A percentile compares a stretch with the other conserved stretches of the same genome.
These are phyloP conservation scores for Rutstroemia sp. DNA, from an alignment of 2,329 filamentous ascomycete species.

Conservation along the genomic window DNA sequence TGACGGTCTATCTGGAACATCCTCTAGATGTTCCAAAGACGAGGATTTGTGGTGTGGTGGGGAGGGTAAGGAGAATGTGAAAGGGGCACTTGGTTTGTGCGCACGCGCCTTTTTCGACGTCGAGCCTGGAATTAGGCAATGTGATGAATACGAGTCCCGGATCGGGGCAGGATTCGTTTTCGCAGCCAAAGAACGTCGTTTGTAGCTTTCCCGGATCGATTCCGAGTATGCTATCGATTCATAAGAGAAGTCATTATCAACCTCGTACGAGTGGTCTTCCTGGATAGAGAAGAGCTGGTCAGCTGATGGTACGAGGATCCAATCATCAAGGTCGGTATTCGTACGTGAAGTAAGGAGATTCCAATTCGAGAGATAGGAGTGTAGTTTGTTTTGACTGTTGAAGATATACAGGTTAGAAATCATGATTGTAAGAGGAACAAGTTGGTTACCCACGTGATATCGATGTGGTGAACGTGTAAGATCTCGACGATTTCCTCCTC, in stretches of 20 bases:
- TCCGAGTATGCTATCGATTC: not conserved
- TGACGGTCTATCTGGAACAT: not conserved
- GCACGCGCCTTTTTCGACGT: not conserved
- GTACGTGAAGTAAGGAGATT: slow-evolving; percentile 5
- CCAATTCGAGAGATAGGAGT: slow-evolving; percentile 4
- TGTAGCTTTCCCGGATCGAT: not conserved
- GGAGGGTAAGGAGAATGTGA: not conserved
- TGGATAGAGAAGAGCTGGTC: not conserved
- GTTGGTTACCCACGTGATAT: slow-evolving; percentile 2
- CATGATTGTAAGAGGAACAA: not conserved
- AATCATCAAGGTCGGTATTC: not conserved
- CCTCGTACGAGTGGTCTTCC: not conserved
- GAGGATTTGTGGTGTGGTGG: not conserved
- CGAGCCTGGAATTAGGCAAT: not conserved
- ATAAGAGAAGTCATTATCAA: not conserved
- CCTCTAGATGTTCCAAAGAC: not conserved
- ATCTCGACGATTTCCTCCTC: slow-evolving; percentile 11
- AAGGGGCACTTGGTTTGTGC: not conserved
- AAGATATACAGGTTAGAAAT: not conserved
- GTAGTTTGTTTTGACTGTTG: not conserved
- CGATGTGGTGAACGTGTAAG: slow-evolving; percentile 3
- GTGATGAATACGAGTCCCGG: too few relatives aligned
- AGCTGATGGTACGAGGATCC: not conserved
- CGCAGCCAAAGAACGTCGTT: not conserved
- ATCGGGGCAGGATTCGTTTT: not conserved